Conservation (phyloP, 176 grass and related monocot species). For the Oryza longistaminata region DNA sequence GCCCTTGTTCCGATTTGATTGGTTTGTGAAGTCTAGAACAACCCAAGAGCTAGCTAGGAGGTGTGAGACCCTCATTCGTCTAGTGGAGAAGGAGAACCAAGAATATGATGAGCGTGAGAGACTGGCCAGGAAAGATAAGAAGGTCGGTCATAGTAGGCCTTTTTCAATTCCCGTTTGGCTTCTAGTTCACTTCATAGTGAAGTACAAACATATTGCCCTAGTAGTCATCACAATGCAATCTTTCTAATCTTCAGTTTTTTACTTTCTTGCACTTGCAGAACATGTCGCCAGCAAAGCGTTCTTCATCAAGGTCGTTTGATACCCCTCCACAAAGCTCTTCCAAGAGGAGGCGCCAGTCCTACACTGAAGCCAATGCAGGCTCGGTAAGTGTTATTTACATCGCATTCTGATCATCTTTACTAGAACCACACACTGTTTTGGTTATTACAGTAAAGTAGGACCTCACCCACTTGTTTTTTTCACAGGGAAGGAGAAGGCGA, state of each 20-base stretch:
- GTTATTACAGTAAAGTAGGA: background rate
- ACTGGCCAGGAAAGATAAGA: constrained; percentile 71
- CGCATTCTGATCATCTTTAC: background rate
- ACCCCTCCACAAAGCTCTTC: constrained; percentile 48
- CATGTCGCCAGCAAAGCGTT: constrained; percentile 61
- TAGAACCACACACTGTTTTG: background rate
- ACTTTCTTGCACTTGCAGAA: constrained; percentile 40
- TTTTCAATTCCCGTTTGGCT: background rate
- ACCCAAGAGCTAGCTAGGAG: constrained; percentile 72
- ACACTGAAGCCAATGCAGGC: constrained; percentile 51
- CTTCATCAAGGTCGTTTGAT: constrained; percentile 44
- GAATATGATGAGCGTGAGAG: constrained; percentile 70
- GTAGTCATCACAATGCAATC: background rate
- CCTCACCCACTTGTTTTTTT: background rate
- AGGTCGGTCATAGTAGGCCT: constrained; percentile 36
- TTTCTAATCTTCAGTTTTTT: background rate
- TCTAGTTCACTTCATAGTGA: background rate
- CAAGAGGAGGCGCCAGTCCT: constrained; percentile 55
- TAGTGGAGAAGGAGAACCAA: constrained; percentile 86
- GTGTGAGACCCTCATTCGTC: constrained; percentile 73
- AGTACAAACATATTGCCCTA: background rate
- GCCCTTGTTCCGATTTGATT: constrained; percentile 74
- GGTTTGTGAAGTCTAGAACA: constrained; percentile 83
- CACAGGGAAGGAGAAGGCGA: constrained; percentile 37
- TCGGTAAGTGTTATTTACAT: constrained; percentile 36